A percentile compares a stretch with the other conserved stretches of the same genome.
These are phyloP conservation scores for Orbilia ellipsospora DNA, from an alignment of 2,329 filamentous ascomycete genomes.

Conservation along the genomic window DNA sequence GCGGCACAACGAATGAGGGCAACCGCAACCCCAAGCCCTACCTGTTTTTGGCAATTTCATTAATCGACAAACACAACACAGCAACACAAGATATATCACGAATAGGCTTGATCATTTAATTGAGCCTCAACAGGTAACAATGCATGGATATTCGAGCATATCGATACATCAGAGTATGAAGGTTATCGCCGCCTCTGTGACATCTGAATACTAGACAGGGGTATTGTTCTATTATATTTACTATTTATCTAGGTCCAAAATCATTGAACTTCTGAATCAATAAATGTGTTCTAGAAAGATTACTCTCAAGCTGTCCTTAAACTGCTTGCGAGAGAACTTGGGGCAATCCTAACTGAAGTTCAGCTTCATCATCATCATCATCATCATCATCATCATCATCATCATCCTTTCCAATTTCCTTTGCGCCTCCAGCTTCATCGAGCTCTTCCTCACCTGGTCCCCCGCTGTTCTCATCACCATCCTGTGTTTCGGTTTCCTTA, in stretches of 20 bases:
- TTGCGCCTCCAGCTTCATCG: constrained; percentile 10
- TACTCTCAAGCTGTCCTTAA: too few species aligned
- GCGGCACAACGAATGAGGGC: constrained; percentile 51
- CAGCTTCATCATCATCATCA: not conserved
- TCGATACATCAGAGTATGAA: too few species aligned
- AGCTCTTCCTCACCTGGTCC: not conserved
- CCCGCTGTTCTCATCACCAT: not conserved
- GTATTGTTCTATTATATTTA: too few species aligned
- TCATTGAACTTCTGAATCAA: too few species aligned
- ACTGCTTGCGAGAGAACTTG: too few species aligned
- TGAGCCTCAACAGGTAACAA: too few species aligned
- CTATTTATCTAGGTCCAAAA: too few species aligned
- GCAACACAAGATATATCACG: constrained; percentile 25
- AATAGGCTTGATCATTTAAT: too few species aligned
- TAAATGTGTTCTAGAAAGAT: too few species aligned
- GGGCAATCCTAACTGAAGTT: not conserved
- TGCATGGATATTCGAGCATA: too few species aligned
- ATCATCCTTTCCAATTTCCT: not conserved
- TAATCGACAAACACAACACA: constrained; percentile 33
- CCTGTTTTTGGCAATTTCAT: constrained; percentile 16
- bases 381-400: not conserved
- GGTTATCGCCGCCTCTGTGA: too few species aligned
- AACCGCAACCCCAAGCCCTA: constrained; percentile 53
- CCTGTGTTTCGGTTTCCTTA: not conserved
- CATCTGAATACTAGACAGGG: too few species aligned